Evolutionary conservation across 1,139 yeast genomes (phyloP), one percentile per base, ranked within the genome.

Genomic region (Geotrichum cucujoidarum): DNA sequence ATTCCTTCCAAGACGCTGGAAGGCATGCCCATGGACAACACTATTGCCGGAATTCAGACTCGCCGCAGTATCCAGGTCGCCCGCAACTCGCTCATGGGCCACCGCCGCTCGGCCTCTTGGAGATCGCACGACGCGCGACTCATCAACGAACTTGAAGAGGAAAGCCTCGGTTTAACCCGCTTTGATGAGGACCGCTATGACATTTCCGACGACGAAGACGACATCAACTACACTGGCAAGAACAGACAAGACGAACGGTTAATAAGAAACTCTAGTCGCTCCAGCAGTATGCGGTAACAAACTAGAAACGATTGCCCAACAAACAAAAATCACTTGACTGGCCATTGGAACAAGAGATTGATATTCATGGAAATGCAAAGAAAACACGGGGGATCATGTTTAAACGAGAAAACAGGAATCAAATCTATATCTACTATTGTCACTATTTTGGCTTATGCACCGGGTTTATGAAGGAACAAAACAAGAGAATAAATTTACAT

Each of bases 1-100:
- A 43, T 72, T 47, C 73, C 82, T n/a, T 63, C 70, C 71, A 82
- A 74, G 61, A 85, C 73, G 57, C 76, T 74, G 69, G 88, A 66
- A 65, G 89, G 71, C 72, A 85, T 77, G 65, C 96, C 96, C 34
- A 71, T 88, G 74, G 95, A 87, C 62, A 83, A 83, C 52, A 92
- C 92, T 7, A 81, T 87, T 33, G 90, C 95, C 3, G 89, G 90
- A 1, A 75, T 88, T 75, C 94, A 87, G 66, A 69, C 83, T 4
- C 69, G 77, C 33, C 74, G 90, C 56, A 70, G 73, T 36, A 66
- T 72, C 49, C 76, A 73, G 43, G 43, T 66, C 34, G 63, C 60
- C 41, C 71, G 79, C 55, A 65, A 68, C 55, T 68, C 72, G 21
- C 45, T 67, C 30, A 64, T 64, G 50, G 20, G 11, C 20, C 70